Conservation (phyloP, 257 asterid species). For the Rehmannia glutinosa region DNA sequence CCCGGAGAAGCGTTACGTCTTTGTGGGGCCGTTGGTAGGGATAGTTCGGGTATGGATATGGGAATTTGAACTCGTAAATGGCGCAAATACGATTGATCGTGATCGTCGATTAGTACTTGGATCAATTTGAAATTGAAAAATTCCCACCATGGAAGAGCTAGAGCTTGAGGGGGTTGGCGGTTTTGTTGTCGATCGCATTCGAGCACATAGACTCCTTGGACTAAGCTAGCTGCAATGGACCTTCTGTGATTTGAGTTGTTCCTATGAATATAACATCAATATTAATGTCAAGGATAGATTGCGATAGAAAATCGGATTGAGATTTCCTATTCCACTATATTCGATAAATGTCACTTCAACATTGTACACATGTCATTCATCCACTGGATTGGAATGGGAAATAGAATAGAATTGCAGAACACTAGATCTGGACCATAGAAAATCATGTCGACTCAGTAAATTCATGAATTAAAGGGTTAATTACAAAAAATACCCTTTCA, state of each 20-base stretch:
- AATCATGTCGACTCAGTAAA: too few relatives aligned
- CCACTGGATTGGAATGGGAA: too few relatives aligned
- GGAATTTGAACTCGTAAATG: slow-evolving; percentile 39
- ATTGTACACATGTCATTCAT: too few relatives aligned
- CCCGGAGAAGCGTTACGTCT: slow-evolving; percentile 53
- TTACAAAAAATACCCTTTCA: too few relatives aligned
- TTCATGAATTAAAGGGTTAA: too few relatives aligned
- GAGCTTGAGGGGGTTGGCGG: slow-evolving; percentile 43
- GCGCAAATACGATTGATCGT: slow-evolving; percentile 52
- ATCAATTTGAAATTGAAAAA: slow-evolving; percentile 38
- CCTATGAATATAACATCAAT: slow-evolving; percentile 42
- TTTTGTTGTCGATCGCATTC: slow-evolving; percentile 57
- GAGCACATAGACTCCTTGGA: slow-evolving; percentile 49
- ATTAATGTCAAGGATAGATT: too few relatives aligned
- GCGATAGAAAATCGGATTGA: too few relatives aligned
- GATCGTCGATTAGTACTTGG: slow-evolving; percentile 39
- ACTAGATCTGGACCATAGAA: too few relatives aligned
- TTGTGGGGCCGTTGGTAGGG: slow-evolving; percentile 32
- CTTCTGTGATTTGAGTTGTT: slow-evolving; percentile 48
- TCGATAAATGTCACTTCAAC: too few relatives aligned
- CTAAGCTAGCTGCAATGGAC: slow-evolving; percentile 59
- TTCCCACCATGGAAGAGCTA: slow-evolving; percentile 83
- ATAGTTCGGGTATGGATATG: slow-evolving; percentile 19
- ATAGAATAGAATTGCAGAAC: too few relatives aligned
- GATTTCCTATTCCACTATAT: too few relatives aligned